Base-by-base conservation (phyloP, 2,329 filamentous ascomycete species). In the Apiospora kogelbergensis region DNA sequence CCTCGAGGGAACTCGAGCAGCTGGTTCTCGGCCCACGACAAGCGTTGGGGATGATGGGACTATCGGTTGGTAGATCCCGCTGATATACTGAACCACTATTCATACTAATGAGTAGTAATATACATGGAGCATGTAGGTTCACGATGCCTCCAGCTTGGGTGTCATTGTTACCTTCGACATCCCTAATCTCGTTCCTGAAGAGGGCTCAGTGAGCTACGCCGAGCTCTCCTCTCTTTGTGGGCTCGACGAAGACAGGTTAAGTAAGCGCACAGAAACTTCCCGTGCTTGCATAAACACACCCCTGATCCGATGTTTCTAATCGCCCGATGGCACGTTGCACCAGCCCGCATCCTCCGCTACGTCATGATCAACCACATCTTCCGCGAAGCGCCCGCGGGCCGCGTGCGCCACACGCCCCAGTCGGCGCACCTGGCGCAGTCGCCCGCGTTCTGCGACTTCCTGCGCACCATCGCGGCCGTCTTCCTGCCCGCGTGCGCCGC, bases 311-410 rank as follows among this genome's bases (percentile, higher is more conserved):
- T n/a, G n/a, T n/a, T n/a, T n/a, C n/a, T n/a, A n/a, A n/a, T n/a
- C n/a, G n/a, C n/a, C n/a, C n/a, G n/a, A n/a, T n/a, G n/a, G n/a
- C n/a, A n/a, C n/a, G n/a, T n/a, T n/a, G n/a, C n/a, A n/a, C n/a
- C 7, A 65, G 63, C 63, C 22, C 63, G 63, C 15, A 42, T 65
- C 37, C 63, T 65, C 33, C 63, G 63, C 37, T 65, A 42, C 37
- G 63, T 37, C 33, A 65, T 65, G 63, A 65, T 65, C 41, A 65
- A 65, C 63, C 41, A 5, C 63, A 15, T 44, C n/a, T 65, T 65
- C 63, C 63, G 63, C 33, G 63, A 65, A n/a, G 20, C 41, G 24
- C 63, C 63, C 5, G 63, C 37, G 11, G 33, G 37, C 37, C 63
- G 24, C 24, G 63, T 65, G 33, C 37, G 33, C 9, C 63, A 65